Percentiles rank a stretch among this genome's conserved stretches.
These are phyloP conservation scores for Puya raimondii DNA, from an alignment of 176 grass and related monocot genomes.

Conservation along the genomic window DNA sequence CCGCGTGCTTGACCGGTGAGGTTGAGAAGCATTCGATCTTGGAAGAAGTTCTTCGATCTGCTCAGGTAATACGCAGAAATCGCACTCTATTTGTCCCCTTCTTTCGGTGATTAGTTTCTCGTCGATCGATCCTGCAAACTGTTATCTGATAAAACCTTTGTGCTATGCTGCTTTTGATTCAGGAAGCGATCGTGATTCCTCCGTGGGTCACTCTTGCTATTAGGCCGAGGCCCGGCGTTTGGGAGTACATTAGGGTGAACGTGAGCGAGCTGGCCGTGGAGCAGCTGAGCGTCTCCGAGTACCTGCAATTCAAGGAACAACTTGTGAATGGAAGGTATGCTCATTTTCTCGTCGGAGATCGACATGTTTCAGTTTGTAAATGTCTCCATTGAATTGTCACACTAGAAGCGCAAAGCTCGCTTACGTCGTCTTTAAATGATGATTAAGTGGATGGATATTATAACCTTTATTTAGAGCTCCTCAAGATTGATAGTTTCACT, in stretches of 20 bases:
- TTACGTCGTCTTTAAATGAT: no score
- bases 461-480: no score
- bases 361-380: no score
- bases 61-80: conserved; percentile 49
- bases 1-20: conserved; percentile 47
- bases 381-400: no score
- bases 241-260: conserved; percentile 94
- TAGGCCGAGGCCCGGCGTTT: conserved; percentile 93
- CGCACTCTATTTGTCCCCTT: not conserved
- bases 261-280: conserved; percentile 82
- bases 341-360: not conserved
- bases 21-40: conserved; percentile 66
- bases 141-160: not conserved
- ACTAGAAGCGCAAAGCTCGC: no score
- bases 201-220: conserved; percentile 92
- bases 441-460: no score
- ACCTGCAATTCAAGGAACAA: conserved; percentile 91
- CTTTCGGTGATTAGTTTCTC: not conserved
- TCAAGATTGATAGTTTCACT: no score
- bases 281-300: conserved; percentile 76
- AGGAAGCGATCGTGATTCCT: conserved; percentile 87
- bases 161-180: conserved; percentile 9
- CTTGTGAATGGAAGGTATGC: conserved; percentile 77
- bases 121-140: not conserved
- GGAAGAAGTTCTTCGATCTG: conserved; percentile 69